phyloP scores from a whole-genome alignment of 345 rosid species.

The Microthlaspi erraticum region DNA sequence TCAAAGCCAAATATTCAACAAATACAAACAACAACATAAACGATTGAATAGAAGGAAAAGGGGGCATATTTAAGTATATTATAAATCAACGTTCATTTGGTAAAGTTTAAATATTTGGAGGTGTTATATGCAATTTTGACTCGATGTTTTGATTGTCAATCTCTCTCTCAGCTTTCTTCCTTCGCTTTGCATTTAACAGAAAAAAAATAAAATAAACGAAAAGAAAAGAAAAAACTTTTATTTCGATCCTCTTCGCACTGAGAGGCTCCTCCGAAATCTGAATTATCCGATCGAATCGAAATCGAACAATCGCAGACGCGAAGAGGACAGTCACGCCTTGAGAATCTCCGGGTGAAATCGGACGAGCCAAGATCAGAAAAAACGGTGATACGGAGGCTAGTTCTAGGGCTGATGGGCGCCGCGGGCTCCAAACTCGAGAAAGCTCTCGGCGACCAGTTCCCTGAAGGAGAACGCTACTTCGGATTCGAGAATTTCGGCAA shows the following conservation, averaged over 20 bases:
- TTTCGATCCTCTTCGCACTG: constrained; percentile 32
- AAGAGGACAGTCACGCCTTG: constrained; percentile 1
- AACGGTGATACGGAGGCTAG: constrained; percentile 44
- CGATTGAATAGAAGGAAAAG: too few species aligned
- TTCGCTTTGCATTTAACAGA: neutral
- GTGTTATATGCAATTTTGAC: constrained; percentile 5
- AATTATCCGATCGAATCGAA: constrained; percentile 41
- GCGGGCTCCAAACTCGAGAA: constrained; percentile 99
- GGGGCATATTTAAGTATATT: too few species aligned
- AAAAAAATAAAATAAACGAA: neutral
- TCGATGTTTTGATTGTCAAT: constrained; percentile 13
- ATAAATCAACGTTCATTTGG: neutral
- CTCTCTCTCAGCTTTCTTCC: constrained; percentile 8
- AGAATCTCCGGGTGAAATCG: constrained; percentile 45
- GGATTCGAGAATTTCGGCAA: constrained; percentile 99
- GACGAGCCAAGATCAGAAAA: constrained; percentile 40
- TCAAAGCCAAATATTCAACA: too few species aligned
- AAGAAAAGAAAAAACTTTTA: too few species aligned
- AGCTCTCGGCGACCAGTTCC: constrained; percentile 99
- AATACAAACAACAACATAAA: too few species aligned
- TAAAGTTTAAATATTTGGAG: neutral
- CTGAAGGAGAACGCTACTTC: constrained; percentile 98
- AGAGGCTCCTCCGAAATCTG: constrained; percentile 22
- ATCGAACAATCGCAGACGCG: constrained; percentile 27
- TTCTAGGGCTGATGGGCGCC: constrained; percentile 73